Base-by-base conservation (phyloP, 345 rosid genomes). In the Cardamine occulta region DNA sequence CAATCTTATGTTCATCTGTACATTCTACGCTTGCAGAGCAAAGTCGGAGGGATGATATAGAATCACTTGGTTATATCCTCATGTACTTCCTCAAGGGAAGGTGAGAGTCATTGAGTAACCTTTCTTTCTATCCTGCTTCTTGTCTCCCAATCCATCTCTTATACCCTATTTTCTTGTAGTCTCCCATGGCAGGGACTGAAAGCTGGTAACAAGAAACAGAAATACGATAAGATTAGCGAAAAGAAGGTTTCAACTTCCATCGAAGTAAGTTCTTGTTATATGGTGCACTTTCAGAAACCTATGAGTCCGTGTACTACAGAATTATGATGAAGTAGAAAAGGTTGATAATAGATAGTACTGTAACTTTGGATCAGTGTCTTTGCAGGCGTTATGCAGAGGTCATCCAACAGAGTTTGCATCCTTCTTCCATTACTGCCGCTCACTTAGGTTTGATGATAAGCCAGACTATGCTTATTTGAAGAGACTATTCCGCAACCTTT, bases 111-210 rank as follows among this genome's bases (percentile, higher is more conserved):
- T 47, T 67, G 29, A 24, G 53, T 66, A 60, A 65, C 42, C 31
- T 45, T 24, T 70, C 23, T 4, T 51, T 68, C 6, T 48, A 2
- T 68, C 0, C 15, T 15, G 19, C 31, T 69, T 69, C 47, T 66
- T 64, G 29, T 34, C 40, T 59, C 11, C 1, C 37, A 2, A 6
- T 8, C 34, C n/a, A 34, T 73, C 74, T 67, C 61, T 61, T 34
- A 77, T 24, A 79, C 19, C 18, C 31, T 70, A 7, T 66, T 52
- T 52, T 23, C 7, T 28, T 66, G 23, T 66, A 96, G 99, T 83
- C 97, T 96, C 71, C 99, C 99, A 21, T 96, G 98, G 99, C 98
- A 96, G 81, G 99, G 99, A 71, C 80, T 93, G 61, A 93, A 87
- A 85, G 98, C 97, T 23, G 99, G 98, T 68, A 96, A 82, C 68